phyloP scores from a whole-genome alignment of 345 rosid genomes.

The Aegle marmelos region DNA sequence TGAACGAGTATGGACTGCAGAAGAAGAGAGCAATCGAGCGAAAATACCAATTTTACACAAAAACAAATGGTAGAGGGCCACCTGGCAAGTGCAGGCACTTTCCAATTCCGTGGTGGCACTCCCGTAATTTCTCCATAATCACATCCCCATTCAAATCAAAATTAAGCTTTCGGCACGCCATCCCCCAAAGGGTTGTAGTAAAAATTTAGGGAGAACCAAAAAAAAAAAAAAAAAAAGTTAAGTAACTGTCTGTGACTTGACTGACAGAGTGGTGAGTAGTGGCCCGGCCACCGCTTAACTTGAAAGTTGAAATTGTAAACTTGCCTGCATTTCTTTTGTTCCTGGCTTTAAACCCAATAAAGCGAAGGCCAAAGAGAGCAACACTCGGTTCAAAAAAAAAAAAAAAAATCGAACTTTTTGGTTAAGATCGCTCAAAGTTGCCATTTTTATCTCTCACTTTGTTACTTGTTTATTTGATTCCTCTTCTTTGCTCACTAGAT shows the following conservation, averaged over 20 bases:
- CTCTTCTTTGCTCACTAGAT: conserved; percentile 18
- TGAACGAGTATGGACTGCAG: neutral
- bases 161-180: neutral
- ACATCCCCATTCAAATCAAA: neutral
- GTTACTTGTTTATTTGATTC: conserved; percentile 11
- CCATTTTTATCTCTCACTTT: conserved; percentile 20
- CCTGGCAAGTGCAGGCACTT: too few species aligned
- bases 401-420: neutral
- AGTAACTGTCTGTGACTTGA: conserved; percentile 10
- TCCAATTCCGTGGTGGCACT: neutral
- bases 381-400: conserved; percentile 24
- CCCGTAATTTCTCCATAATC: neutral
- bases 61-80: neutral
- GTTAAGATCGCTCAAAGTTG: conserved; percentile 28
- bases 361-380: conserved; percentile 20
- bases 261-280: neutral
- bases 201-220: too few species aligned
- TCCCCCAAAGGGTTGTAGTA: neutral
- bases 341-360: conserved; percentile 34
- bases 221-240: neutral
- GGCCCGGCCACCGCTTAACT: neutral
- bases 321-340: conserved; percentile 5
- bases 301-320: conserved; percentile 11
- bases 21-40: neutral
- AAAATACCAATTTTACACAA: neutral